Evolutionary conservation across 257 asterid species (phyloP).

Genomic region (Capsicum baccatum): DNA sequence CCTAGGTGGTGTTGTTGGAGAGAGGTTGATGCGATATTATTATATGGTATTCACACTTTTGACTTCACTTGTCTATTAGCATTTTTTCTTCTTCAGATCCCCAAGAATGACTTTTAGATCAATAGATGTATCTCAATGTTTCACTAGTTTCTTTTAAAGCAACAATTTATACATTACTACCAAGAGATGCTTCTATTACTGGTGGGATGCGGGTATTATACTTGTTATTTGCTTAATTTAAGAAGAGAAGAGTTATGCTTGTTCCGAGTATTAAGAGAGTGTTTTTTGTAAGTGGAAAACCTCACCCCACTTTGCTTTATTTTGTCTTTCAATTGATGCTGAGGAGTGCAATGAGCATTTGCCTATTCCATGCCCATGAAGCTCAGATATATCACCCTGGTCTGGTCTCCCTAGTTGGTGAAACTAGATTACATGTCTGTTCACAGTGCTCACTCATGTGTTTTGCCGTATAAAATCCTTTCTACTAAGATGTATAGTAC

Average conservation of each 20-base stretch:
- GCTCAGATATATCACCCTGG: slow-evolving; percentile 16
- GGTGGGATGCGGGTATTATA: slow-evolving; percentile 17
- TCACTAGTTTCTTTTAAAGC: neutral
- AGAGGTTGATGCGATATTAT: neutral
- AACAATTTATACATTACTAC: neutral
- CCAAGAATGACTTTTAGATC: slow-evolving; percentile 6
- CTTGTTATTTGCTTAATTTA: neutral
- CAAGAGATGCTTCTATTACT: neutral
- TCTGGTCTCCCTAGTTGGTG: neutral
- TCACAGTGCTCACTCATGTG: neutral
- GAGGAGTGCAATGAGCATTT: neutral
- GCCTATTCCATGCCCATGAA: slow-evolving; percentile 8
- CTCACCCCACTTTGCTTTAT: neutral
- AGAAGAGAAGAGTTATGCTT: neutral
- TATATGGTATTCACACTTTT: neutral
- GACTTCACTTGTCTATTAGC: slow-evolving; percentile 7
- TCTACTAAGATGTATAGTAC: neutral
- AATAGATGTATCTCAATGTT: neutral
- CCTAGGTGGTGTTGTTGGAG: slow-evolving; percentile 20
- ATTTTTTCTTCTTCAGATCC: slow-evolving; percentile 10
- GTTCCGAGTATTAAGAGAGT: neutral
- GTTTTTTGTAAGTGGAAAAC: neutral
- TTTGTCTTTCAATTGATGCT: neutral
- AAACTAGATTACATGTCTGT: slow-evolving; percentile 4
- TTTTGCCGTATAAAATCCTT: neutral